phyloP scores from a whole-genome alignment of 2,329 filamentous ascomycete species.

The Colletotrichum sublineola region DNA sequence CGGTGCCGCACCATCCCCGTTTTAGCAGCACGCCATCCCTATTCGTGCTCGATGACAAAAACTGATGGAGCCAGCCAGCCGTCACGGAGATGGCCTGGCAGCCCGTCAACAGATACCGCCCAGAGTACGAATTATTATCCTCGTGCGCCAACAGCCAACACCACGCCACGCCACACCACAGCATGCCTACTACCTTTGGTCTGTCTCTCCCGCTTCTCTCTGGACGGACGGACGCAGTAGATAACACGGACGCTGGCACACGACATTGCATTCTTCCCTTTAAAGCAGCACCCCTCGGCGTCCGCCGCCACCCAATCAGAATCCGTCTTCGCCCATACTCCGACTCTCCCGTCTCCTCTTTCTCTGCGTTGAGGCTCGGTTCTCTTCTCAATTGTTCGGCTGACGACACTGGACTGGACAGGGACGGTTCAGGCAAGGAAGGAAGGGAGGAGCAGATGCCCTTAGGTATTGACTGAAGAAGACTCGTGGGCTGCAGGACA shows the following conservation, averaged over 20 bases:
- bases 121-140: neutral
- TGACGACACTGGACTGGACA: neutral
- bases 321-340: neutral
- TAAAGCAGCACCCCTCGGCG: neutral
- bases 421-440: neutral
- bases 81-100: slow-evolving; percentile 6
- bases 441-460: neutral
- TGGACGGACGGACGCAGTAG: neutral
- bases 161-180: neutral
- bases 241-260: neutral
- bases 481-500: neutral
- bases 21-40: slow-evolving; percentile 21
- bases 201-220: neutral
- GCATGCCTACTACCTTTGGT: neutral
- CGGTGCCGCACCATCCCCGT: slow-evolving; percentile 3
- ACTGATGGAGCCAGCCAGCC: slow-evolving; percentile 1
- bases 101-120: neutral
- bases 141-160: neutral
- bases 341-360: neutral
- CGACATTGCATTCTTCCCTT: neutral
- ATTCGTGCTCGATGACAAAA: slow-evolving; percentile 7
- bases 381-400: neutral
- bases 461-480: neutral
- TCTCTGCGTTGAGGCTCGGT: neutral
- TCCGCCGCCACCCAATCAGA: neutral